Percentiles rank a stretch among this genome's conserved stretches.
Conservation (phyloP, 1,139 yeast genomes). For the Yamadazyma aaseri region DNA sequence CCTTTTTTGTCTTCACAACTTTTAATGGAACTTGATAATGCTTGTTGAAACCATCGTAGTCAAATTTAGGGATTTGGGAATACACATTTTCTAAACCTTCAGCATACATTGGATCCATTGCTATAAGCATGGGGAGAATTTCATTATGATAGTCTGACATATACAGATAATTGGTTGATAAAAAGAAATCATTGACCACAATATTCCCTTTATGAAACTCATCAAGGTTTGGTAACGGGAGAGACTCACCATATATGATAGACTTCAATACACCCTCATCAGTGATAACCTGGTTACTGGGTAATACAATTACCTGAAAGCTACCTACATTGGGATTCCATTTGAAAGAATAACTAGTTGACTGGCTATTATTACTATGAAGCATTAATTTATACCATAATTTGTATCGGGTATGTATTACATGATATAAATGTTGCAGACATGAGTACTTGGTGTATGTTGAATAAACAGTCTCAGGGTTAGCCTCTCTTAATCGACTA, state of each 20-base stretch:
- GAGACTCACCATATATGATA: slow-evolving; percentile 31
- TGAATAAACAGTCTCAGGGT: slow-evolving; percentile 43
- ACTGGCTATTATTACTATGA: slow-evolving; percentile 19
- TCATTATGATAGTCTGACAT: slow-evolving; percentile 43
- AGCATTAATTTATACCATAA: slow-evolving; percentile 38
- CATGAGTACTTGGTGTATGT: slow-evolving; percentile 44
- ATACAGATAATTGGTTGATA: slow-evolving; percentile 35
- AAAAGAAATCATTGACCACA: slow-evolving; percentile 38
- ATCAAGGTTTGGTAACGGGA: slow-evolving; percentile 32
- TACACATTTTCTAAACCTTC: slow-evolving; percentile 34
- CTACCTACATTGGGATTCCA: slow-evolving; percentile 41
- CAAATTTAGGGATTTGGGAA: slow-evolving; percentile 33
- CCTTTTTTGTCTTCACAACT: slow-evolving; percentile 9
- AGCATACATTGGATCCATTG: slow-evolving; percentile 28
- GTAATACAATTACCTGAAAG: slow-evolving; percentile 32
- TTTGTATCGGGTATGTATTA: slow-evolving; percentile 38
- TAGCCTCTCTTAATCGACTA: slow-evolving; percentile 35
- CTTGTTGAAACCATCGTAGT: slow-evolving; percentile 30
- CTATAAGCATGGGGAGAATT: slow-evolving; percentile 32
- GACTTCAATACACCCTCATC: slow-evolving; percentile 36
- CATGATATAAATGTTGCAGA: slow-evolving; percentile 38
- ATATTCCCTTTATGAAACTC: slow-evolving; percentile 35
- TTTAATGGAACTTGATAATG: slow-evolving; percentile 30
- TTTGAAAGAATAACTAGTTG: slow-evolving; percentile 27
- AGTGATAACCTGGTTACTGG: slow-evolving; percentile 23